Conservation (phyloP, 257 asterid genomes). For the Solanum habrochaites region DNA sequence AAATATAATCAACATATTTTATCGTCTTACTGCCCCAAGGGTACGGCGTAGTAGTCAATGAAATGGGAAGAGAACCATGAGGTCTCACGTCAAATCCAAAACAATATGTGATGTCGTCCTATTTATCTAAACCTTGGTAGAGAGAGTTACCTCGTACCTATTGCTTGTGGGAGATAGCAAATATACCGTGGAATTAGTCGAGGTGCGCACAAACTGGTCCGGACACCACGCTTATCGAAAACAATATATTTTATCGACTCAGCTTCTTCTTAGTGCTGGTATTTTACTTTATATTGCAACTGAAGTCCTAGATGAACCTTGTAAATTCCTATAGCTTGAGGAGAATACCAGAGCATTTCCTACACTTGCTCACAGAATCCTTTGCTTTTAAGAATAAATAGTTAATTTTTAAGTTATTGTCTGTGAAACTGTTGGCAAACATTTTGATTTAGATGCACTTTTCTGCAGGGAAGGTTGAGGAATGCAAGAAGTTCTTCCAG, state of each 20-base stretch:
- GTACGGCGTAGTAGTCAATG: background rate
- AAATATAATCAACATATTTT: background rate
- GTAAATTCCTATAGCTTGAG: background rate
- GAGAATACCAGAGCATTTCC: background rate
- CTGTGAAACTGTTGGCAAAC: background rate
- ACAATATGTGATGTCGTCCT: background rate
- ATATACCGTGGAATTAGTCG: background rate
- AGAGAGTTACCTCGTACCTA: background rate
- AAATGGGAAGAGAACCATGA: background rate
- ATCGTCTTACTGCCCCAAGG: background rate
- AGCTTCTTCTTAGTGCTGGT: background rate
- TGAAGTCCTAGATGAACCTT: background rate
- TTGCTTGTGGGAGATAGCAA: background rate
- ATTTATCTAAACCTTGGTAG: background rate
- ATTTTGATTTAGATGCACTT: background rate
- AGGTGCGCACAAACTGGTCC: background rate
- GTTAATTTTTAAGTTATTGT: background rate
- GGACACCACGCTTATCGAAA: background rate
- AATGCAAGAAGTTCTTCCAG: slow-evolving; percentile 58
- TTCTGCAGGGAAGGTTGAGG: slow-evolving; percentile 70
- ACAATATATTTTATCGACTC: background rate
- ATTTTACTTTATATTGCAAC: background rate
- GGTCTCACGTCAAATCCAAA: background rate
- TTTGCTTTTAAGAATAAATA: background rate
- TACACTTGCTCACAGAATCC: background rate